Percentiles rank a stretch among this genome's conserved stretches.
Conservation (phyloP, 192 early-diverging fungal species). For the Backusella parvicylindrica region DNA sequence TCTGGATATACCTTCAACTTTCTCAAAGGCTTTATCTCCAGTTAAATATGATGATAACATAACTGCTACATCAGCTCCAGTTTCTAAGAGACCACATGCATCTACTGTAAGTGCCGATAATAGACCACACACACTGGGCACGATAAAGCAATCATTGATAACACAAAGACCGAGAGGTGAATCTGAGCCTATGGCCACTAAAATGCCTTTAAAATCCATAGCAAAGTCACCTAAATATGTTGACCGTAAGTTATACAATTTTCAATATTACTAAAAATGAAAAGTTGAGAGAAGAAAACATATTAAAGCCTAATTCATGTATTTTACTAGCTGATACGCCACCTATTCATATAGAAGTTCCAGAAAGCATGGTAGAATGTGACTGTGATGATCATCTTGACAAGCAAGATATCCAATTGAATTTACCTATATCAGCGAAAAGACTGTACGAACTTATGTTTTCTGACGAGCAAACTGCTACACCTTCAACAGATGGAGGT, state of each 20-base stretch:
- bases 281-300: neutral
- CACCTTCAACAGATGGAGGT: slow-evolving; percentile 9
- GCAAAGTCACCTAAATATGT: neutral
- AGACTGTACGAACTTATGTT: slow-evolving; percentile 59
- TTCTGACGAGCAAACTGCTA: slow-evolving; percentile 23
- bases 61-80: neutral
- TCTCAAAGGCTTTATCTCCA: neutral
- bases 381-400: slow-evolving; percentile 69
- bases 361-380: slow-evolving; percentile 48
- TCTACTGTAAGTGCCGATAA: neutral
- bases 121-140: neutral
- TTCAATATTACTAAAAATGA: neutral
- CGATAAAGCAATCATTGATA: neutral
- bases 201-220: neutral
- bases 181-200: neutral
- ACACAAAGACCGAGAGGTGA: neutral
- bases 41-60: neutral
- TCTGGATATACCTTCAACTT: slow-evolving; percentile 2
- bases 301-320: neutral
- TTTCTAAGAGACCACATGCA: neutral
- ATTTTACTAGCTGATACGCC: slow-evolving; percentile 31
- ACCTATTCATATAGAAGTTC: slow-evolving; percentile 41
- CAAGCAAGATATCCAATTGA: slow-evolving; percentile 46
- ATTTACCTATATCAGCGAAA: slow-evolving; percentile 59
- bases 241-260: neutral